Evolutionary conservation across 2,329 filamentous ascomycete species (phyloP), one percentile per base, ranked within the genome.

Genomic region (Diplocarpon mali): DNA sequence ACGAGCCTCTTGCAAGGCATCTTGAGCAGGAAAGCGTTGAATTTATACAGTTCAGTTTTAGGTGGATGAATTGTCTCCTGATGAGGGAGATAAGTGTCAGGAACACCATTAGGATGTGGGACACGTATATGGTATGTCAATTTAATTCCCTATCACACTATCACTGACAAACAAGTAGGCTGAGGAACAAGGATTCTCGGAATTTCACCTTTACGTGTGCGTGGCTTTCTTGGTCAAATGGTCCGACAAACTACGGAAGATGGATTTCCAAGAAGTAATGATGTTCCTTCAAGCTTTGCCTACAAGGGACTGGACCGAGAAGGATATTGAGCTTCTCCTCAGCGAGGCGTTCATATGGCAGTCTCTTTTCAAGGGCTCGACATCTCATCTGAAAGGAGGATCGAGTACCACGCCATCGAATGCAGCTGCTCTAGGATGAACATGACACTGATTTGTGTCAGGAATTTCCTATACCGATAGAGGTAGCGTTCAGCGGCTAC

Each of bases 311-410:
- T 98, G 92, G 92, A 95, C 87, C 1, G 92, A 95, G 62, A 96
- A 96, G 68, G 92, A 98, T 60, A 94, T 98, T 57, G 92, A 96
- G 64, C 73, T 98, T 47, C 70, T 98, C 44, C 72, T 98, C 35
- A 95, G 88, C 61, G 92, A 98, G 67, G 92, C 92, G 2, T 98
- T 92, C 59, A 95, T 98, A 53, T 98, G 92, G 93, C 89, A 98
- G 68, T 95, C 86, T 61, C 70, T 98, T 36, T 98, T 95, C 67
- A 88, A 93, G 59, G 90, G 90, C 40, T 95, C 88, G 9, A 83
- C 87, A 44, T 93, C 92, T 31, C 92, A 98, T 68, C 69, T 98
- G 49, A 75, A 78, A 53, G 75, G 76, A 12, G 58, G 56, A n/a
- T 55, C 55, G 35, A 58, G 57, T 30, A 57, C 51, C 38, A 62